Evolutionary conservation across 2,329 filamentous ascomycete species (phyloP), one percentile per base, ranked within the genome.

Genomic region (Diplodia sapinea): DNA sequence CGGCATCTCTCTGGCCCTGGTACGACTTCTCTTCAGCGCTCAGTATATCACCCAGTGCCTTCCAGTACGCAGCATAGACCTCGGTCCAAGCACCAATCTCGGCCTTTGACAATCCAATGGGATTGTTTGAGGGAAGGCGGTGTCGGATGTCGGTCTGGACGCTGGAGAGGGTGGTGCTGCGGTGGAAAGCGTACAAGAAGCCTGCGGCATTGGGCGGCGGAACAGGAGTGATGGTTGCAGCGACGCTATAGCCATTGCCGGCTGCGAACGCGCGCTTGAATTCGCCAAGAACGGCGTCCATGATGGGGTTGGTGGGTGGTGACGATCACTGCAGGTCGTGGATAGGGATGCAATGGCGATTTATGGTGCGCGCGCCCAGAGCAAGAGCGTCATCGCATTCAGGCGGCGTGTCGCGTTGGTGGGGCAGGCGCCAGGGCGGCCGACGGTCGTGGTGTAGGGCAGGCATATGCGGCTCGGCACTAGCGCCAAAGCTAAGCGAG

Each of bases 21-120:
- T 83, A 83, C 31, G 79, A 70, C 20, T 83, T 80, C 69, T 88
- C 86, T 68, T 91, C 86, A 12, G 87, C 86, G 15, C 86, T 86
- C 64, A 95, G 79, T 33, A 97, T 86, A 73, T 92, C 89, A 38
- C 88, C 89, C 49, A 91, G 81, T 29, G 92, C 91, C 73, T 91
- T 93, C 93, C 94, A 97, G 76, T 94, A 97, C 23, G 87, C 84
- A 43, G 86, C 82, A 75, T 94, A 96, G 36, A 98, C 88, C 49
- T 97, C 94, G 0, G 90, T 84, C 95, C 95, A 99, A n/a, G 89
- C 90, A 68, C 85, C 86, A 29, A 87, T 82, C 80, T 97, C 92
- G 50, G 89, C 85, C 50, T 87, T 84, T n/a, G 84, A 81, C 29
- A 93, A 77, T 64, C 82, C 85, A 36, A 82, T 79, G 36, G 83